These are phyloP conservation scores for Cajanus cajan DNA, from an alignment of 306 rosid genomes.

Conservation along the genomic window DNA sequence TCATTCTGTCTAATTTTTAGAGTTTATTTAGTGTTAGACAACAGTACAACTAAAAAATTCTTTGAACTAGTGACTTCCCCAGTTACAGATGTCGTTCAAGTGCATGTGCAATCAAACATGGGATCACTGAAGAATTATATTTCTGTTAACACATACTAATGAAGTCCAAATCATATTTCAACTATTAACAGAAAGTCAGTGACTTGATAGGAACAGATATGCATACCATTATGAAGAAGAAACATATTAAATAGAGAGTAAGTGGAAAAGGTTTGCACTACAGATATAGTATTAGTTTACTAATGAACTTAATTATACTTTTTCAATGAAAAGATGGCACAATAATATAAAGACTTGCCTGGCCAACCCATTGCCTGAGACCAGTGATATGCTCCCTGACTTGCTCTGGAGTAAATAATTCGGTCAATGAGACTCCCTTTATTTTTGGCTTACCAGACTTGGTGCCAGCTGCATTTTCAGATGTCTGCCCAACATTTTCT, in stretches of 20 bases:
- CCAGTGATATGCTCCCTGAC: slow-evolving; percentile 82
- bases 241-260: not conserved
- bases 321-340: not conserved
- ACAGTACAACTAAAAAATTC: not conserved
- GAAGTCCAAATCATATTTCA: slow-evolving; percentile 17
- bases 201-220: not conserved
- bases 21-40: not conserved
- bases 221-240: slow-evolving; percentile 10
- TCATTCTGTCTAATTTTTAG: not conserved
- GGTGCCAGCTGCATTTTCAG: slow-evolving; percentile 63
- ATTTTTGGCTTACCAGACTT: slow-evolving; percentile 98
- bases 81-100: not conserved
- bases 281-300: not conserved
- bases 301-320: not conserved
- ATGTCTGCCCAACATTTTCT: slow-evolving; percentile 51
- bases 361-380: slow-evolving; percentile 98
- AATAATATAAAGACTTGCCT: slow-evolving; percentile 52
- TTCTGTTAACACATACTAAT: not conserved
- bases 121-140: not conserved
- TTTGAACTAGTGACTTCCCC: slow-evolving; percentile 4
- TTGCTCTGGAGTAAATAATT: slow-evolving; percentile 92
- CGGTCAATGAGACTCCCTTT: slow-evolving; percentile 89
- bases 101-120: not conserved
- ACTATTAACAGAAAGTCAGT: not conserved
- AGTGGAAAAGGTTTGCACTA: slow-evolving; percentile 9